Base-by-base conservation (phyloP, 345 rosid species). In the Eucalyptus sp. region DNA sequence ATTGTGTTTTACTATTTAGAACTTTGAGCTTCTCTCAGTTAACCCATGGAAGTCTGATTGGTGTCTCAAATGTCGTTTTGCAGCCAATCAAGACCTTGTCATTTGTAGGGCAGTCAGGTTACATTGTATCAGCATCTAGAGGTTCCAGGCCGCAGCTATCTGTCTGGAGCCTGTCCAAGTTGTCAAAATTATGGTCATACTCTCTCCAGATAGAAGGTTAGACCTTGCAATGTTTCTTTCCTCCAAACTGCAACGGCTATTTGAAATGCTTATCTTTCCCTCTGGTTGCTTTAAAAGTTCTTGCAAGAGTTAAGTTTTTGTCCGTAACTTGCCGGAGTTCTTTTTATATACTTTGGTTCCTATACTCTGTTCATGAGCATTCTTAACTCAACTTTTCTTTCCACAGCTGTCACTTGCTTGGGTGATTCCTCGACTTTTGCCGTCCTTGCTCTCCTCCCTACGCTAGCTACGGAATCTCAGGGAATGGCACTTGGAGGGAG, bases 191-290 rank as follows among this genome's bases (percentile, higher is more conserved):
- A 22, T 97, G 99, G 99, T 98, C 99, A 48, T 96, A 94, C 92
- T 92, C 89, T 93, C 94, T 98, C 90, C 95, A 92, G 43, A 89
- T 94, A 81, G 99, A 97, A 98, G 99, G 99, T 97, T 43, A 89
- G 84, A 76, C 3, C 48, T 76, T 76, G 48, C 27, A 46, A 86
- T 37, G 31, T 90, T 31, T 80, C 50, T 90, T 90, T 46, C 76
- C 51, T 81, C 76, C 86, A 27, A 64, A 25, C 66, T 86, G 87
- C 87, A 31, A 58, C 14, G 84, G 48, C 83, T 76, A 43, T 76
- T 37, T 37, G 14, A 76, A 41, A 20, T 76, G 48, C 84, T 76
- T 41, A 3, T 44, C 14, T 41, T 20, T 76, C 84, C 43, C 27
- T 41, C 13, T 31, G 87, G 41, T 50, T 86, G 62, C 54, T 50